Percentiles rank a stretch among this genome's conserved stretches.
phyloP scores from a whole-genome alignment of 2,329 filamentous ascomycete species.

The Sporothrix variecibatus region DNA sequence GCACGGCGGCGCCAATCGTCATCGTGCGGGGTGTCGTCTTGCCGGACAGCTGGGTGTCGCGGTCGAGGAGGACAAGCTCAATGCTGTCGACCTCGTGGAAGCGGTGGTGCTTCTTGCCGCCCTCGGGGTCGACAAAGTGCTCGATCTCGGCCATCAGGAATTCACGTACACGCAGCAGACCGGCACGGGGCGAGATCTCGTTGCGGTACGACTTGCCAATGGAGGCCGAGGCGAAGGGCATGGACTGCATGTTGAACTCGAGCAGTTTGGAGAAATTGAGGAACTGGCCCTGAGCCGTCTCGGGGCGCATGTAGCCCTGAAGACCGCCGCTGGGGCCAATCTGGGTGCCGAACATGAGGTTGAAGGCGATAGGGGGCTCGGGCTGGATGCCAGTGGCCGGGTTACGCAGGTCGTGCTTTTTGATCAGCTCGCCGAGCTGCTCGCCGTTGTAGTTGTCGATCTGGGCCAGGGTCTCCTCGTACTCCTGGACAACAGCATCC shows the following conservation, averaged over 20 bases:
- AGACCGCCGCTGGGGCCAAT: conserved; percentile 88
- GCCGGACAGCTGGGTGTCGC: conserved; percentile 81
- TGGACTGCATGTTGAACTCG: conserved; percentile 90
- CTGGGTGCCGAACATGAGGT: conserved; percentile 96
- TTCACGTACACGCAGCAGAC: conserved; percentile 90
- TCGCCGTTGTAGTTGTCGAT: conserved; percentile 94
- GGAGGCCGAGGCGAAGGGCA: conserved; percentile 96
- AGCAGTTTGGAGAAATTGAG: conserved; percentile 91
- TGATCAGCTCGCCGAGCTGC: conserved; percentile 84
- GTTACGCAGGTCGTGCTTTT: conserved; percentile 88
- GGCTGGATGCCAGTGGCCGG: conserved; percentile 77
- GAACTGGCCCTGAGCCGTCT: conserved; percentile 98
- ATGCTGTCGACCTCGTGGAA: conserved; percentile 84
- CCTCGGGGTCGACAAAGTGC: conserved; percentile 92
- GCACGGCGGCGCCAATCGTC: conserved; percentile 83
- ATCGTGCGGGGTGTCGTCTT: conserved; percentile 74
- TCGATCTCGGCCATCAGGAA: conserved; percentile 99
- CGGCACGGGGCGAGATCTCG: conserved; percentile 91
- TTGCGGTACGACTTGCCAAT: conserved; percentile 99
- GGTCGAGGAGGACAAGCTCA: conserved; percentile 81
- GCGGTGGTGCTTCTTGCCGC: conserved; percentile 90
- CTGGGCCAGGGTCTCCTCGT: conserved; percentile 84
- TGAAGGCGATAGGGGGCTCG: conserved; percentile 84
- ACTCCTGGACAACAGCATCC: conserved; percentile 82
- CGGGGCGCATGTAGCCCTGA: conserved; percentile 82